phyloP scores from a whole-genome alignment of 164 flowering plant genomes.

The Tinospora cordifolia region DNA sequence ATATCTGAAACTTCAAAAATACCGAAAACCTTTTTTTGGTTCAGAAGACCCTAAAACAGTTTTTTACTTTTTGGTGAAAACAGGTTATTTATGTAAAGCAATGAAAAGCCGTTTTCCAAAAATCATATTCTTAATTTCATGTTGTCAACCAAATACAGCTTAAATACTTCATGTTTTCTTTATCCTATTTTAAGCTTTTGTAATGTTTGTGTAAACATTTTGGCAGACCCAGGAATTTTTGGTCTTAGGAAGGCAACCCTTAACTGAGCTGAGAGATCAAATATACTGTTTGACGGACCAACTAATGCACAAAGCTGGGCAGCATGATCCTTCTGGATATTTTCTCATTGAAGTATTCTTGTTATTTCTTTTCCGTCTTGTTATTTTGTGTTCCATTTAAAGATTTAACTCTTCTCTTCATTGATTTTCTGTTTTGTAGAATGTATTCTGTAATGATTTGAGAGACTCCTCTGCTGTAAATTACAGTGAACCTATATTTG shows the following conservation, averaged over 20 bases:
- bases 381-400: background rate
- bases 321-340: constrained; percentile 81
- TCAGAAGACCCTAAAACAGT: too few relatives aligned
- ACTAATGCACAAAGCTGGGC: constrained; percentile 62
- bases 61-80: too few relatives aligned
- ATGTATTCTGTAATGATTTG: constrained; percentile 74
- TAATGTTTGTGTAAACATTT: background rate
- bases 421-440: constrained; percentile 32
- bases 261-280: constrained; percentile 72
- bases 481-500: constrained; percentile 69
- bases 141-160: too few relatives aligned
- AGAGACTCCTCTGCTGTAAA: constrained; percentile 64
- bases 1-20: too few relatives aligned
- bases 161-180: too few relatives aligned
- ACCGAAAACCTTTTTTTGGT: too few relatives aligned
- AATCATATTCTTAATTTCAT: too few relatives aligned
- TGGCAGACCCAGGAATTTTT: constrained; percentile 71
- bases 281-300: constrained; percentile 71
- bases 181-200: background rate
- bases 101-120: too few relatives aligned
- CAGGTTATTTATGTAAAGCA: too few relatives aligned
- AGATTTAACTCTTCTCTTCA: constrained; percentile 3
- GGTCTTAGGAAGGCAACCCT: constrained; percentile 65
- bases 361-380: background rate
- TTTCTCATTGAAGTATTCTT: constrained; percentile 74